Conservation (phyloP, 768 basidiomycete genomes). For the Leccinum variicolor region DNA sequence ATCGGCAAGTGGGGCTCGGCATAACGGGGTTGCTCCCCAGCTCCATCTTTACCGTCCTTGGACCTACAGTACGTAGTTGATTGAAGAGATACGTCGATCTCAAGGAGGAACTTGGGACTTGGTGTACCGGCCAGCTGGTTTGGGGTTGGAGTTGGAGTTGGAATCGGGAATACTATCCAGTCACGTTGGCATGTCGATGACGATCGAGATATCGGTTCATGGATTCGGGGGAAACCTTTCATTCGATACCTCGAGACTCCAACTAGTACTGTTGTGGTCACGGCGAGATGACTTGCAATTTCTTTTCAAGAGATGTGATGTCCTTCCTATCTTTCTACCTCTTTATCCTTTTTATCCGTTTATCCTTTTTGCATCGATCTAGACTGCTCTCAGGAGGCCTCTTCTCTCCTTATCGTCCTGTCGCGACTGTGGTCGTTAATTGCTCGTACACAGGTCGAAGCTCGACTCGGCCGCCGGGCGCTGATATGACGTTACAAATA, state of each 20-base stretch:
- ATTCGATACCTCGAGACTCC: background rate
- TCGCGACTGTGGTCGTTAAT: background rate
- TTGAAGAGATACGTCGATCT: background rate
- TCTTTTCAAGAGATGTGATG: background rate
- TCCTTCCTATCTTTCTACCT: background rate
- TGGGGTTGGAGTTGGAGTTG: background rate
- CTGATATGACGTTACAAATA: background rate
- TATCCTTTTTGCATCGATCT: background rate
- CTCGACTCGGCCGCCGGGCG: background rate
- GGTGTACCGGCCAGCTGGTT: background rate
- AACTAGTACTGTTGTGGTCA: background rate
- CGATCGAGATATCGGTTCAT: background rate
- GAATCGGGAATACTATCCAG: background rate
- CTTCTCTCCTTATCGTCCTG: background rate
- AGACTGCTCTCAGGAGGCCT: background rate
- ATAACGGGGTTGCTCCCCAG: slow-evolving; percentile 1
- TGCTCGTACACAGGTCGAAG: background rate
- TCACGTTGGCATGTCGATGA: background rate
- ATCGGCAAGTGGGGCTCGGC: slow-evolving; percentile 4
- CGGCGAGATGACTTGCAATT: background rate
- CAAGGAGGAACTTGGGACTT: background rate
- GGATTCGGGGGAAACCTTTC: background rate
- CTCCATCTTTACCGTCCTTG: background rate
- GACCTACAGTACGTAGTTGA: background rate
- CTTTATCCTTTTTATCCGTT: background rate